phyloP scores from a whole-genome alignment of 192 early-diverging fungal genomes.

The Nowakowskiella sp. region DNA sequence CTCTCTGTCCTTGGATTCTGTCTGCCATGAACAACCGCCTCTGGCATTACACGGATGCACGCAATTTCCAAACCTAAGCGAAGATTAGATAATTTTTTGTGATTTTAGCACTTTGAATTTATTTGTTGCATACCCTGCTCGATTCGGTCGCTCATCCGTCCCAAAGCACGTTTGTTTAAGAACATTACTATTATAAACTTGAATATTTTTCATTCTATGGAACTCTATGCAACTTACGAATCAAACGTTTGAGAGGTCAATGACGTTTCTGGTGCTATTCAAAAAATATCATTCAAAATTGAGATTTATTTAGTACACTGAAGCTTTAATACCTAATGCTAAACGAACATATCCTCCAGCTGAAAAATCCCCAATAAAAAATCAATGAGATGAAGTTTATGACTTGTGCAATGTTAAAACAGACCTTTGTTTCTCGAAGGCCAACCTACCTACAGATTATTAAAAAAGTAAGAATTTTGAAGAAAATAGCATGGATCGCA shows the following conservation, averaged over 20 bases:
- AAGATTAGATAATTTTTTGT: too few relatives aligned
- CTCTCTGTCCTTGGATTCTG: background rate
- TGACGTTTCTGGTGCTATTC: too few relatives aligned
- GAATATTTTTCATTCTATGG: too few relatives aligned
- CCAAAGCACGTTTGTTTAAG: conserved; percentile 18
- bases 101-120: too few relatives aligned
- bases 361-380: background rate
- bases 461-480: too few relatives aligned
- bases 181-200: conserved; percentile 5
- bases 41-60: conserved; percentile 15
- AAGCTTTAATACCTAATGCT: background rate
- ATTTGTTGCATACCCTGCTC: too few relatives aligned
- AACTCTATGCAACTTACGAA: too few relatives aligned
- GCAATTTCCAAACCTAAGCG: conserved; percentile 6
- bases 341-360: conserved; percentile 14
- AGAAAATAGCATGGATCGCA: too few relatives aligned
- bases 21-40: background rate
- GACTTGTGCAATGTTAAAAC: too few relatives aligned
- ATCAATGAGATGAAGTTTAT: too few relatives aligned
- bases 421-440: conserved; percentile 4
- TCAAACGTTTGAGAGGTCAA: too few relatives aligned
- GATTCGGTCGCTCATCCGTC: background rate
- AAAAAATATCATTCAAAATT: background rate
- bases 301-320: background rate
- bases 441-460: too few relatives aligned